phyloP scores from a whole-genome alignment of 2,329 filamentous ascomycete genomes.

The Penicillium nordicum region DNA sequence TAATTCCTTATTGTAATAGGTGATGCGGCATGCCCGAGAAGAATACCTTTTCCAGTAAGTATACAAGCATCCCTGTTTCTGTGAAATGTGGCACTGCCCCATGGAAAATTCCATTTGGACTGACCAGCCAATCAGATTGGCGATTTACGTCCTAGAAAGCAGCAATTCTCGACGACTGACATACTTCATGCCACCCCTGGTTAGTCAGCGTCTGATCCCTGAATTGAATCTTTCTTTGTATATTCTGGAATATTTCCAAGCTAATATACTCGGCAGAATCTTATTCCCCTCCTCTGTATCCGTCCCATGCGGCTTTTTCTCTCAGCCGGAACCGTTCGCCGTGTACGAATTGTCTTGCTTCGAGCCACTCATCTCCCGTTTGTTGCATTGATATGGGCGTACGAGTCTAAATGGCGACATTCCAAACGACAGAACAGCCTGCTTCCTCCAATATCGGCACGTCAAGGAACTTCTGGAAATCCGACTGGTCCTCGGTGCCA shows the following conservation, averaged over 20 bases:
- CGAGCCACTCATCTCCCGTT: conserved; percentile 58
- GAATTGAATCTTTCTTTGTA: conserved; percentile 2
- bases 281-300: conserved; percentile 55
- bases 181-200: conserved; percentile 48
- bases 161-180: conserved; percentile 47
- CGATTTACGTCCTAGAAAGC: conserved; percentile 45
- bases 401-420: conserved; percentile 41
- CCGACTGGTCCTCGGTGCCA: conserved; percentile 24
- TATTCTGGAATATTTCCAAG: conserved; percentile 11
- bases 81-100: not conserved
- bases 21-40: conserved; percentile 59
- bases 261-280: conserved; percentile 46
- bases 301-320: conserved; percentile 57
- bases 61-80: not conserved
- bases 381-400: conserved; percentile 56
- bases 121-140: conserved; percentile 32
- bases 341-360: conserved; percentile 56
- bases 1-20: conserved; percentile 37
- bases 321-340: conserved; percentile 53
- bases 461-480: conserved; percentile 18
- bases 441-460: conserved; percentile 21
- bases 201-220: conserved; percentile 26
- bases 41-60: conserved; percentile 59
- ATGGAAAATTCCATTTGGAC: not conserved
- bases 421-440: conserved; percentile 14